These are phyloP conservation scores for Glomus cerebriforme DNA, from an alignment of 192 early-diverging fungal species.

Conservation along the genomic window DNA sequence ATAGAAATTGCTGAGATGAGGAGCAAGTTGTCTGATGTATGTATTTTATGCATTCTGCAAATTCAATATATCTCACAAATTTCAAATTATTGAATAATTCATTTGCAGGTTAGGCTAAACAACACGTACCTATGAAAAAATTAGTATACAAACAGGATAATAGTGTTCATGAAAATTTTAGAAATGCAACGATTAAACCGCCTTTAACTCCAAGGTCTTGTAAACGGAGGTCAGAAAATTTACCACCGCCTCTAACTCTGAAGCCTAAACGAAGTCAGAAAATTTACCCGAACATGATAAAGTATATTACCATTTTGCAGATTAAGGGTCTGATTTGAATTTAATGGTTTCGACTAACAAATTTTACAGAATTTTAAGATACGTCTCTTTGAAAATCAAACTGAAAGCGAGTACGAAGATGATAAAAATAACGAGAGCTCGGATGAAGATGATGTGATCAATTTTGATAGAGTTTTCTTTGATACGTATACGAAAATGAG, in stretches of 20 bases:
- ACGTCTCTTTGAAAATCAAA: conserved; percentile 21
- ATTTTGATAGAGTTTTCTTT: background rate
- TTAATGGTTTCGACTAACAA: background rate
- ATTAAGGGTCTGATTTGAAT: conserved; percentile 10
- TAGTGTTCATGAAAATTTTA: background rate
- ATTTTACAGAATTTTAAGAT: conserved; percentile 29
- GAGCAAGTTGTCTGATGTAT: conserved; percentile 2
- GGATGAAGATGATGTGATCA: background rate
- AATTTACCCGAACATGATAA: conserved; percentile 23
- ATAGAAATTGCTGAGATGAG: background rate
- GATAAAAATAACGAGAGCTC: conserved; percentile 1
- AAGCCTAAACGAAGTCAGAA: too few relatives aligned
- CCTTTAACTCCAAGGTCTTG: background rate
- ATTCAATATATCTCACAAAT: background rate
- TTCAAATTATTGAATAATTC: background rate
- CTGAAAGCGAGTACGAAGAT: conserved; percentile 27
- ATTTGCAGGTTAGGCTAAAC: background rate
- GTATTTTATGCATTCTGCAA: background rate
- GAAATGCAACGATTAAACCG: background rate
- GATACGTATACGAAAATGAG: background rate
- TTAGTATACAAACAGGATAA: conserved; percentile 7
- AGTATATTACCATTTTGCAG: conserved; percentile 12
- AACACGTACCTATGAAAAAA: background rate
- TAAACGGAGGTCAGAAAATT: too few relatives aligned
- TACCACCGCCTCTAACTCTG: too few relatives aligned